A percentile compares a stretch with the other conserved stretches of the same genome.
Conservation (phyloP, 176 grass and related monocot species). For the Coix lacrymajobi region DNA sequence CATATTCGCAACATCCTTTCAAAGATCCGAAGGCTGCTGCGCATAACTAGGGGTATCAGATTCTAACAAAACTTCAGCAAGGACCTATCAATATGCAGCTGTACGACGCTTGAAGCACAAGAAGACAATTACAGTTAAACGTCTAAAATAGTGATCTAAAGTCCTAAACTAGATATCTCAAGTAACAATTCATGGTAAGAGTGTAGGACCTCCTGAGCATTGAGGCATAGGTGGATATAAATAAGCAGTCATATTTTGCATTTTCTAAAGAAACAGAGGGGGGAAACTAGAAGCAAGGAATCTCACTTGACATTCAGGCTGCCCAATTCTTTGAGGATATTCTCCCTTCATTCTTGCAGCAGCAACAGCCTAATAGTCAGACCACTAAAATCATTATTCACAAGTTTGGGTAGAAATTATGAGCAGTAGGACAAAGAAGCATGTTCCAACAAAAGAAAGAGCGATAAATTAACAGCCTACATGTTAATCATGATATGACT, state of each 20-base stretch:
- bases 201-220: background rate
- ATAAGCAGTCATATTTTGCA: background rate
- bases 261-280: background rate
- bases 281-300: background rate
- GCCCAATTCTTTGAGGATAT: constrained; percentile 75
- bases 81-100: background rate
- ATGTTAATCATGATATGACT: constrained; percentile 5
- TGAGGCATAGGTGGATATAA: background rate
- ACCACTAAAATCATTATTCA: constrained; percentile 22
- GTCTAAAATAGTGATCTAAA: background rate
- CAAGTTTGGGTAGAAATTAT: constrained; percentile 11
- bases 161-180: background rate
- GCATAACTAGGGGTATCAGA: no score
- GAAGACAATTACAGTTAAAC: background rate
- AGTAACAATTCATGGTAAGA: background rate
- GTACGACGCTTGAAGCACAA: background rate
- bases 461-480: background rate
- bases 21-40: no score
- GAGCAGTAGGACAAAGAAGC: background rate
- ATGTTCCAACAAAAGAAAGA: constrained; percentile 11
- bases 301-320: constrained; percentile 85
- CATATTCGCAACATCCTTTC: no score
- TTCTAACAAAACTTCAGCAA: background rate
- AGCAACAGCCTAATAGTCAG: constrained; percentile 64
- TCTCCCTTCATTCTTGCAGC: constrained; percentile 86